Base-by-base conservation (phyloP, 2,329 filamentous ascomycete genomes). In the Ceratocystis alfenasii region DNA sequence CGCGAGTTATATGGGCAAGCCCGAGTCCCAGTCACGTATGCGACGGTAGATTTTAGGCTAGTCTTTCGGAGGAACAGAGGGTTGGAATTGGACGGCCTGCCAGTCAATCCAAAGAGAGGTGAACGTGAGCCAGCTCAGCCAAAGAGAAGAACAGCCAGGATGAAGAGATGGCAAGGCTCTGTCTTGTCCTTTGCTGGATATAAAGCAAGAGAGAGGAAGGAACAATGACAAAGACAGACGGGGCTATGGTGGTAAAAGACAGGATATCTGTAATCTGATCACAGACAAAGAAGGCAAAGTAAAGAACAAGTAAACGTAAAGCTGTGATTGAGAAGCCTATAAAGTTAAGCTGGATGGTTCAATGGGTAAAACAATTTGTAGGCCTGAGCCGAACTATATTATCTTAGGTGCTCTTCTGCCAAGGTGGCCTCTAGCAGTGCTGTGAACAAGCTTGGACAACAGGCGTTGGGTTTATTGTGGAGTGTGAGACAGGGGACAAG, bases 391-490 rank as follows among this genome's bases (percentile, higher is more conserved):
- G 55, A 59, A n/a, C 55, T 59, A 36, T 59, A 59, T 59, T 36
- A n/a, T 15, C 15, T 30, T 60, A 22, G n/a, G 36, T 65, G 48
- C 25, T 25, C 44, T 53, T 59, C 63, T 48, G 65, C 64, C 65
- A 64, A 67, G 62, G 62, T 67, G 65, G 65, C 65, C 65, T 66
- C 60, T 66, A 66, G 45, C 30, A 57, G 33, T 63, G 44, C 28
- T 41, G 22, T 50, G 28, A 57, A 28, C 22, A 25, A 44, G 45
- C 41, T 17, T 8, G 44, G 30, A 45, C 22, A 46, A 25, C 20
- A 20, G 20, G 25, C 3, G 48, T 22, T 25, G 20, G 46, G 53
- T 30, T 59, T 33, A n/a, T 30, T 30, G 53, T 17, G 25, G 53
- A 22, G 50, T 17, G 20, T 30, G 46, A 53, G 30, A 57, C 53